phyloP scores from a whole-genome alignment of 768 basidiomycete genomes.

The Polyporus arcularius region DNA sequence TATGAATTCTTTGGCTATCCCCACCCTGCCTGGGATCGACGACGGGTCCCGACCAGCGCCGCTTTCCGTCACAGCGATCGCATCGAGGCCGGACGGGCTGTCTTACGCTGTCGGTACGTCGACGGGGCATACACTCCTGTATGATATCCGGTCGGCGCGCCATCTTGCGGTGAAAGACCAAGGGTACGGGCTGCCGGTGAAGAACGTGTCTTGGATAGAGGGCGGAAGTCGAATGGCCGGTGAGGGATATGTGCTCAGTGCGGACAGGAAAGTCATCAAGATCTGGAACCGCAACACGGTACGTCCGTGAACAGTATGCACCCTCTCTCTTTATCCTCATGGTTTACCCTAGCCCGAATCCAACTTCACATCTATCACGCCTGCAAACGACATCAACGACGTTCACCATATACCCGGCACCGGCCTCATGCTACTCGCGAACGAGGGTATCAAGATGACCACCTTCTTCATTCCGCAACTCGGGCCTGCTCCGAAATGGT shows the following conservation, averaged over 20 bases:
- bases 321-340: not conserved
- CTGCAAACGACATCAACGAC: slow-evolving; percentile 86
- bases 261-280: slow-evolving; percentile 96
- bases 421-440: slow-evolving; percentile 88
- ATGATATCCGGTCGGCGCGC: slow-evolving; percentile 84
- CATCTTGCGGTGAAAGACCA: slow-evolving; percentile 94
- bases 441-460: slow-evolving; percentile 96
- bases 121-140: slow-evolving; percentile 91
- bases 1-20: slow-evolving; percentile 33
- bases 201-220: slow-evolving; percentile 86
- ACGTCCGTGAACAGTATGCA: slow-evolving; percentile 31
- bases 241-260: slow-evolving; percentile 85
- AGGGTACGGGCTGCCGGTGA: slow-evolving; percentile 91
- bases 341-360: slow-evolving; percentile 57
- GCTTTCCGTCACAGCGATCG: slow-evolving; percentile 79
- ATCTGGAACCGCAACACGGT: slow-evolving; percentile 91
- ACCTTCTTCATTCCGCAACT: slow-evolving; percentile 95
- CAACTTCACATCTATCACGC: slow-evolving; percentile 93
- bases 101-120: slow-evolving; percentile 95
- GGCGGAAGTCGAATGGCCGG: slow-evolving; percentile 83
- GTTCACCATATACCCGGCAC: slow-evolving; percentile 88
- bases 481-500: slow-evolving; percentile 96
- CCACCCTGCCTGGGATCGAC: slow-evolving; percentile 39
- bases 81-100: slow-evolving; percentile 85
- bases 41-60: slow-evolving; percentile 30